Conservation (phyloP, 257 asterid species). For the Parsonsia alboflavescens region DNA sequence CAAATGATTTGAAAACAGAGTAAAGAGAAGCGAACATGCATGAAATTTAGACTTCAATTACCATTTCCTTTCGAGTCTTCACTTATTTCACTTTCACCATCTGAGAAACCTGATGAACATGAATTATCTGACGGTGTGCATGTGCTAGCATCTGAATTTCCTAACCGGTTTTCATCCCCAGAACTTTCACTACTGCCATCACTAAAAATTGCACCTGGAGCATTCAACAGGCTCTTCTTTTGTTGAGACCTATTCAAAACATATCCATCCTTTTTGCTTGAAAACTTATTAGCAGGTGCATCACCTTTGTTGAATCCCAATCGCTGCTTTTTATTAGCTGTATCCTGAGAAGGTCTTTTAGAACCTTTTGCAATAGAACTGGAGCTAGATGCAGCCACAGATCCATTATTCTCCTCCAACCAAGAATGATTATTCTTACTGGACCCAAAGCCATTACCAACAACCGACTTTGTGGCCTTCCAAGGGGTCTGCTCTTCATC, state of each 20-base stretch:
- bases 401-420: slow-evolving; percentile 22
- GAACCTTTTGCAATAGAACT: slow-evolving; percentile 27
- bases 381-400: slow-evolving; percentile 32
- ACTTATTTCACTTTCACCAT: slow-evolving; percentile 51
- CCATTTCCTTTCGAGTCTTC: slow-evolving; percentile 44
- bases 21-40: slow-evolving; percentile 2
- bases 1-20: neutral
- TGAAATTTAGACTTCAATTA: slow-evolving; percentile 16
- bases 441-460: slow-evolving; percentile 19
- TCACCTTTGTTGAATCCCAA: slow-evolving; percentile 17
- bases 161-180: slow-evolving; percentile 38
- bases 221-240: slow-evolving; percentile 35
- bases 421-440: slow-evolving; percentile 17
- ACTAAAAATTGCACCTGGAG: slow-evolving; percentile 39
- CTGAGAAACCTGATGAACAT: slow-evolving; percentile 48
- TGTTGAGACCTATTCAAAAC: slow-evolving; percentile 25
- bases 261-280: slow-evolving; percentile 15
- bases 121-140: slow-evolving; percentile 48
- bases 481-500: slow-evolving; percentile 17
- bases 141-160: slow-evolving; percentile 39
- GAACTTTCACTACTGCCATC: slow-evolving; percentile 54
- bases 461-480: slow-evolving; percentile 23
- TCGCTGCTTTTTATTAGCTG: slow-evolving; percentile 25
- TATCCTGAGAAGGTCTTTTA: slow-evolving; percentile 17
- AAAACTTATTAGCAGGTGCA: slow-evolving; percentile 18